Evolutionary conservation across 1,284 basidiomycete genomes (phyloP), one percentile per base, ranked within the genome.

Genomic region (Melanopsichium pennsylvanicum): DNA sequence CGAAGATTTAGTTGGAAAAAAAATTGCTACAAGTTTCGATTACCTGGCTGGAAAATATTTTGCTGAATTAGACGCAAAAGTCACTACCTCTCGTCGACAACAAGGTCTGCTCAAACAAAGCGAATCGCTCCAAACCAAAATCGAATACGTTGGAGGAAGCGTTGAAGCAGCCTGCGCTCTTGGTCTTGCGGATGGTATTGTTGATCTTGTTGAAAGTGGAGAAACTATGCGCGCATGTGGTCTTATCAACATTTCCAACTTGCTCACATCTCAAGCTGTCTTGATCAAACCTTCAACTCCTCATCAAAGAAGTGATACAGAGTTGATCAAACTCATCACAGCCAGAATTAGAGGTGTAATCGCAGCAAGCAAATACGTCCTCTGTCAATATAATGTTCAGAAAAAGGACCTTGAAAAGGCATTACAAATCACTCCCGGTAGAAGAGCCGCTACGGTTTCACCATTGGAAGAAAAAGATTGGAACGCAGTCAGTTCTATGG

Each of bases 221-320:
- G 96, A 98, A 77, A 99, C 95, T 2, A 99, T 99, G 96, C 92
- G 95, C 35, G 96, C 95, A 21, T 95, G 94, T 2, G 95, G 95
- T 40, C 85, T 99, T 48, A 91, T 92, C 82, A 88, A 93, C 26
- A 96, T 98, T 78, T 45, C 47, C 22, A 90, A 89, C 37, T 83
- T 98, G 13, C 87, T 97, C 51, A 82, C 87, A 38, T 91, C 93
- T 0, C 91, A 99, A 83, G 95, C 95, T 3, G 92, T 97, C 47
- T 87, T 99, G 38, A 97, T 99, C 85, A 89, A 88, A 60, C 91
- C 93, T 1, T 72, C 77, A n/a, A 84, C 83, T 8, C 86, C 87
- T 0, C 88, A 92, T 82, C 84, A 86, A 0, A 83, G 88, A 3
- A 84, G 86, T 2, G 85, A 89, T 10, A 80, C 81, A 16, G 74